phyloP scores from a whole-genome alignment of 2,329 filamentous ascomycete genomes.

The Fusarium goolgardi region DNA sequence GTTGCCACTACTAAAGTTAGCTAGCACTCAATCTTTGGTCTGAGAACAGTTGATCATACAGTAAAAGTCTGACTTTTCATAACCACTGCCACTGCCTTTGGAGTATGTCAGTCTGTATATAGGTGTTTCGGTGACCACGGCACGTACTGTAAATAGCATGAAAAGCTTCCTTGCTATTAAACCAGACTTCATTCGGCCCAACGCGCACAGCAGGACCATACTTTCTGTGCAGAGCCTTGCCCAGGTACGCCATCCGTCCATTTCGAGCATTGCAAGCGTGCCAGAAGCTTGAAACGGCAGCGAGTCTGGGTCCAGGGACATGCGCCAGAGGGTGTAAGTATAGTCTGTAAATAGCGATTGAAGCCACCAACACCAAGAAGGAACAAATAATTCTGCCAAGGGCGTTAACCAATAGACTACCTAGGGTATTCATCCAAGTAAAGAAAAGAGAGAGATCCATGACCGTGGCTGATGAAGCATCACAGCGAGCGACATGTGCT shows the following conservation, averaged over 20 bases:
- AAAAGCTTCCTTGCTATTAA: slow-evolving; percentile 61
- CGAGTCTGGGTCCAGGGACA: slow-evolving; percentile 60
- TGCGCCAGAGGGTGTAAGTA: slow-evolving; percentile 58
- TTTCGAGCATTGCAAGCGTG: slow-evolving; percentile 59
- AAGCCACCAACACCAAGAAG: slow-evolving; percentile 31
- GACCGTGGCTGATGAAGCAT: slow-evolving; percentile 20
- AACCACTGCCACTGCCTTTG: slow-evolving; percentile 59
- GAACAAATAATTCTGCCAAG: slow-evolving; percentile 10
- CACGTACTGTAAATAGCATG: slow-evolving; percentile 44
- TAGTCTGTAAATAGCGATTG: slow-evolving; percentile 53
- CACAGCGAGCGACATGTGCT: background rate
- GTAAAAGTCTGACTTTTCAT: slow-evolving; percentile 65
- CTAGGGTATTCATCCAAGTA: slow-evolving; percentile 11
- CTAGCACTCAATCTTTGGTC: background rate
- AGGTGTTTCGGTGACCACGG: slow-evolving; percentile 48
- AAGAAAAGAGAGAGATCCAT: slow-evolving; percentile 24
- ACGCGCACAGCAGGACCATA: slow-evolving; percentile 66
- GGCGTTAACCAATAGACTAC: background rate
- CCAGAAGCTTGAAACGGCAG: slow-evolving; percentile 62
- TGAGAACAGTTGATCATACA: slow-evolving; percentile 49
- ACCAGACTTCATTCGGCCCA: slow-evolving; percentile 66
- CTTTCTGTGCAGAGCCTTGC: slow-evolving; percentile 56
- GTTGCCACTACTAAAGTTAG: slow-evolving; percentile 56
- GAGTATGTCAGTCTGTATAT: background rate
- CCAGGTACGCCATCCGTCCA: slow-evolving; percentile 57